phyloP scores from a whole-genome alignment of 148 eudicot genomes.

The Silene uniflora region DNA sequence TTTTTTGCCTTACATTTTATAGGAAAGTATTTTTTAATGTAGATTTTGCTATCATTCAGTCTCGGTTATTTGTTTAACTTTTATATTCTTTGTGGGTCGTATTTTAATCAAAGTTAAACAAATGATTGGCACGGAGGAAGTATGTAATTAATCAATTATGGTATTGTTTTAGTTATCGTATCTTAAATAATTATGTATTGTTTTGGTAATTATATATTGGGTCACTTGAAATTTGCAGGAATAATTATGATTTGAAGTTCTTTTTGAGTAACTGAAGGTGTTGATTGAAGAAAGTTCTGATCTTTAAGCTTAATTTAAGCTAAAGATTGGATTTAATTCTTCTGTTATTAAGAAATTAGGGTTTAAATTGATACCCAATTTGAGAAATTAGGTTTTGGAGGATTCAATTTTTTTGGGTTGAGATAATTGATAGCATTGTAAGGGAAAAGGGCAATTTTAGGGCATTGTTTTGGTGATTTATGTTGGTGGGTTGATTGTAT shows the following conservation, averaged over 20 bases:
- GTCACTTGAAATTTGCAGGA: slow-evolving; percentile 17
- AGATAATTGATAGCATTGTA: neutral
- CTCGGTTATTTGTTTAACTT: too few species aligned
- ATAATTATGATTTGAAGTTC: slow-evolving; percentile 3
- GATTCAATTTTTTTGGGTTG: slow-evolving; percentile 4
- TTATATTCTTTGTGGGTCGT: too few species aligned
- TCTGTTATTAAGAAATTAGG: neutral
- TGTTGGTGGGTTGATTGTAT: slow-evolving; percentile 6
- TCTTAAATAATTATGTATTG: too few species aligned
- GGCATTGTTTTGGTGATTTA: neutral
- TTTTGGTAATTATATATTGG: neutral
- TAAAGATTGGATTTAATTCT: neutral
- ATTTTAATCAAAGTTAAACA: too few species aligned
- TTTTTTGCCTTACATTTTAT: neutral
- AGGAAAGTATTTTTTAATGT: neutral
- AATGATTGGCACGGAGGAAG: too few species aligned
- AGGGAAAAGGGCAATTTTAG: slow-evolving; percentile 5
- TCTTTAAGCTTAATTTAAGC: slow-evolving; percentile 1
- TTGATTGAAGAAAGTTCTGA: neutral
- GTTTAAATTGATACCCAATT: slow-evolving; percentile 2
- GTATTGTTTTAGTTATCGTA: too few species aligned
- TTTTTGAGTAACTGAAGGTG: slow-evolving; percentile 12
- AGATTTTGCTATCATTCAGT: neutral
- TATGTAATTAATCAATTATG: neutral
- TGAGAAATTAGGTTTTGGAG: slow-evolving; percentile 7